Evolutionary conservation across 768 basidiomycete genomes (phyloP).

Genomic region (Pleurotus ostreatus): DNA sequence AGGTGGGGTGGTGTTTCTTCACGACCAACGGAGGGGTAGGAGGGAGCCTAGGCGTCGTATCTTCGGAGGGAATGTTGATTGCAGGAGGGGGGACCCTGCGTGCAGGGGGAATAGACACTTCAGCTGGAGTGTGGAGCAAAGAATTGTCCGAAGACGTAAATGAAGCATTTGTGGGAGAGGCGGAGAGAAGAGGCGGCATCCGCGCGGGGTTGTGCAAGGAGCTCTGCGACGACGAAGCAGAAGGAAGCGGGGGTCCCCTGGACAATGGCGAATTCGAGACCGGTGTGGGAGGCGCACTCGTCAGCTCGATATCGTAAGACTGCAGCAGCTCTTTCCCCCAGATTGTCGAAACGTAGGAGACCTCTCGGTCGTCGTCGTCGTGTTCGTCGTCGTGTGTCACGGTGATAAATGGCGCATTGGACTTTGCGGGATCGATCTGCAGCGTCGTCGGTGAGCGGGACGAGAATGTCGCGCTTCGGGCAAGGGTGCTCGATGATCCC

Average conservation of each 20-base stretch:
- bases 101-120: neutral
- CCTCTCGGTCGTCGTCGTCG: neutral
- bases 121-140: neutral
- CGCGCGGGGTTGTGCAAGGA: too few species aligned
- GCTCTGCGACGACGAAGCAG: neutral
- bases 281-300: slow-evolving; percentile 3
- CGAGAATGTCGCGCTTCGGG: slow-evolving; percentile 4
- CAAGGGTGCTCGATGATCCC: slow-evolving; percentile 6
- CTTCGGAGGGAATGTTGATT: neutral
- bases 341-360: slow-evolving; percentile 4
- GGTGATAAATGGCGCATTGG: slow-evolving; percentile 6
- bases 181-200: neutral
- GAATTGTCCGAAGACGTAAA: slow-evolving; percentile 4
- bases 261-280: slow-evolving; percentile 7
- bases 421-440: neutral
- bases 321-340: slow-evolving; percentile 5
- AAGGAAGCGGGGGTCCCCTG: neutral
- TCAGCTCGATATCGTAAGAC: slow-evolving; percentile 2
- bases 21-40: slow-evolving; percentile 6
- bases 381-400: neutral
- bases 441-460: neutral
- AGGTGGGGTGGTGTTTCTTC: neutral
- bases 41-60: neutral
- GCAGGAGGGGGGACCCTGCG: neutral
- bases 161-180: slow-evolving; percentile 1